Conservation (phyloP, 192 early-diverging fungal species). For the Backusella tuberculispora region DNA sequence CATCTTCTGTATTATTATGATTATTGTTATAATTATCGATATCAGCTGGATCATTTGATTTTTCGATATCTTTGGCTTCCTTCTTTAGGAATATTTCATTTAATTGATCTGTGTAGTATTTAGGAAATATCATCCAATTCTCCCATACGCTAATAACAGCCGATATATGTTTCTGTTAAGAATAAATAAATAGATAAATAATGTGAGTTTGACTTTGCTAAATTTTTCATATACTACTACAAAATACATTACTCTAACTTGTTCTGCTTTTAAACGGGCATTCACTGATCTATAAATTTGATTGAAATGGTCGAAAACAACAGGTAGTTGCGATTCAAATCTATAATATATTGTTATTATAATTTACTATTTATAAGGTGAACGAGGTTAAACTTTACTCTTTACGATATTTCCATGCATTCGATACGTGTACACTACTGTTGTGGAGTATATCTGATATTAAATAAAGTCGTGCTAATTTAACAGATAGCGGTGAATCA, state of each 20-base stretch:
- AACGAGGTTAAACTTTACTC: slow-evolving; percentile 36
- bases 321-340: slow-evolving; percentile 63
- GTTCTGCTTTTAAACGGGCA: slow-evolving; percentile 82
- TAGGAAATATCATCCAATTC: slow-evolving; percentile 86
- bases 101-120: slow-evolving; percentile 63
- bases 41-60: not conserved
- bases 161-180: slow-evolving; percentile 57
- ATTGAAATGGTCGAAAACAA: slow-evolving; percentile 74
- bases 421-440: slow-evolving; percentile 74
- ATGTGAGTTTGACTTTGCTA: no score
- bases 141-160: slow-evolving; percentile 84
- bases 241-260: slow-evolving; percentile 56
- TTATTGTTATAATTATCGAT: slow-evolving; percentile 13
- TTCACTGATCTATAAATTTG: slow-evolving; percentile 66
- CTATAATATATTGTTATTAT: slow-evolving; percentile 19
- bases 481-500: slow-evolving; percentile 60
- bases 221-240: not conserved
- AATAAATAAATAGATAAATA: slow-evolving; percentile 1
- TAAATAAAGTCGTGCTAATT: slow-evolving; percentile 78
- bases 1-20: slow-evolving; percentile 19
- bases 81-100: slow-evolving; percentile 53
- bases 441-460: slow-evolving; percentile 95
- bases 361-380: not conserved
- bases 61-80: slow-evolving; percentile 6
- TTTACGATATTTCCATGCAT: slow-evolving; percentile 85